Evolutionary conservation across 2,329 filamentous ascomycete genomes (phyloP), one percentile per base, ranked within the genome.

Genomic region (Aspergillus luchuensis): DNA sequence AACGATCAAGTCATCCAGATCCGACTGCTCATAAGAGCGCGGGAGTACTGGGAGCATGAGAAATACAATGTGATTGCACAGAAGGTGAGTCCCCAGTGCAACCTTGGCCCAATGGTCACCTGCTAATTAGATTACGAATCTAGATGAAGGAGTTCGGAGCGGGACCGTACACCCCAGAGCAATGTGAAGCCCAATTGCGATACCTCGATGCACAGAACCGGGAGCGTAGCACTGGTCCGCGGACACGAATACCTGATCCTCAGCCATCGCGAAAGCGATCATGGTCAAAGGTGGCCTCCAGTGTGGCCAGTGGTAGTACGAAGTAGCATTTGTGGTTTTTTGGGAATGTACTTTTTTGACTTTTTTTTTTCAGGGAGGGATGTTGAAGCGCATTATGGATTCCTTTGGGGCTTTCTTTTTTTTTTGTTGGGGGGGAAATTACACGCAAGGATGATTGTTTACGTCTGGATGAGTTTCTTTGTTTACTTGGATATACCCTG

Each of bases 21-120:
- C 58, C 70, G 66, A 61, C 66, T 74, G 30, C 73, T 78, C 63
- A 71, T 73, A 58, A 70, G 59, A 63, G 76, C 76, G 58, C 67
- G 73, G 68, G 71, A 72, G 23, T 70, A 70, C 19, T 78, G 75
- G 75, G 72, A 75, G 63, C 68, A 61, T 50, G 72, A 78, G 56
- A 79, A 75, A 57, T 78, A 72, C 62, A 69, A 69, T 11, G 72
- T 75, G 51, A 74, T 78, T 59, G 72, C 77, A 48, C 62, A 74
- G 41, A 78, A 77, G 73, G 77, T 78, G 62, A 60, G 19, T 23
- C 10, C 15, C 45, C 43, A 5, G 4, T 5, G 8, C 28, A 11
- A 23, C 23, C 4, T 25, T 30, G 25, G 28, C 36, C 4, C n/a
- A 28, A 30, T 19, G 28, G 43, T 7, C n/a, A 25, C 36, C 17